Evolutionary conservation across 768 basidiomycete species (phyloP).

Genomic region (Lepiota brunneoincarnata): DNA sequence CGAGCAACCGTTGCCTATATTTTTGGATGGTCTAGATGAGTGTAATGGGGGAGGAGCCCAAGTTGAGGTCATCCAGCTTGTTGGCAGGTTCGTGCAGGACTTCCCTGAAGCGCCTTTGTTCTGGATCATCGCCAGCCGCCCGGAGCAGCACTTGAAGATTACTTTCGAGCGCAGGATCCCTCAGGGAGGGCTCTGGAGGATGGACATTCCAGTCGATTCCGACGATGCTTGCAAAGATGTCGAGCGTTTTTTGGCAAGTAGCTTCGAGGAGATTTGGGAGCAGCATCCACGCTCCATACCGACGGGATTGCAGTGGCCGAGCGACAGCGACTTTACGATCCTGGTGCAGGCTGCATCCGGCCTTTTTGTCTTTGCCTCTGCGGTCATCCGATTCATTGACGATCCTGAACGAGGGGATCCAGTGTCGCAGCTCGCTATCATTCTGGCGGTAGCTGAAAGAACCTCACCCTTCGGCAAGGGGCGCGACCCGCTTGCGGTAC

Average conservation of each 20-base stretch:
- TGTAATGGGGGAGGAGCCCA: not conserved
- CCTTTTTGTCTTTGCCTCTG: not conserved
- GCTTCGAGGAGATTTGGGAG: not conserved
- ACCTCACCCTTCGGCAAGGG: not conserved
- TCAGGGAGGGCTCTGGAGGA: not conserved
- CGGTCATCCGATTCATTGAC: not conserved
- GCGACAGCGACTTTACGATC: not conserved
- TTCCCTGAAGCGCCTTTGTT: not conserved
- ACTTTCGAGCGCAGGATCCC: not conserved
- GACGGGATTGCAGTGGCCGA: not conserved
- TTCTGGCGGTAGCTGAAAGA: not conserved
- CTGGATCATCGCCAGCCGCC: constrained; percentile 2
- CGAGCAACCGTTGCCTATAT: not conserved
- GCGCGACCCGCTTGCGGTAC: not conserved
- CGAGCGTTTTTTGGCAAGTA: not conserved
- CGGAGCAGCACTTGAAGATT: constrained; percentile 1
- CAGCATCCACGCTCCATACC: not conserved
- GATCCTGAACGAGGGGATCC: not conserved
- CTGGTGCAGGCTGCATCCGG: not conserved
- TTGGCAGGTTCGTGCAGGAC: not conserved
- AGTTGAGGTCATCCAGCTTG: not conserved
- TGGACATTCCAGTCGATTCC: constrained; percentile 4
- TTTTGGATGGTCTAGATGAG: not conserved
- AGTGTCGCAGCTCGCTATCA: not conserved
- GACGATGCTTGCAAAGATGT: constrained; percentile 3